Evolutionary conservation across 108 stramenopile species (phyloP).

Genomic region (Parietichytrium sp.): DNA sequence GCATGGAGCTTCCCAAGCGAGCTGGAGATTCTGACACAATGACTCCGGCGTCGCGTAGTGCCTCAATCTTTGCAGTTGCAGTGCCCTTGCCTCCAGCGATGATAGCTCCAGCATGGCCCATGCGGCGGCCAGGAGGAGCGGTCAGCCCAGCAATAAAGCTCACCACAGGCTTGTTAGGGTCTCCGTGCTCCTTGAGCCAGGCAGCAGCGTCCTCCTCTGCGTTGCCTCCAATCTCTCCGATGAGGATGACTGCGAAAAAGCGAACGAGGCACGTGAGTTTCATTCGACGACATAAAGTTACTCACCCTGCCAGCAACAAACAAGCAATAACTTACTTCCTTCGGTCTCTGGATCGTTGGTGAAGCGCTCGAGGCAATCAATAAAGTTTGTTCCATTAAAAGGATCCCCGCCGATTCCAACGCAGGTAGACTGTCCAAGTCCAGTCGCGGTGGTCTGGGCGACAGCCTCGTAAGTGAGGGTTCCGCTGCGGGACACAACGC

Average conservation of each 20-base stretch:
- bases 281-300: neutral
- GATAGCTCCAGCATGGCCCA: conserved; percentile 99
- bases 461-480: conserved; percentile 98
- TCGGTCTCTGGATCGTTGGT: conserved; percentile 96
- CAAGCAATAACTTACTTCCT: conserved; percentile 45
- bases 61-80: conserved; percentile 89
- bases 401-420: conserved; percentile 99
- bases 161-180: conserved; percentile 97
- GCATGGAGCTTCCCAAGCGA: conserved; percentile 88
- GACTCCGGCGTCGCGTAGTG: conserved; percentile 87
- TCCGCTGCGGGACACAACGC: conserved; percentile 90
- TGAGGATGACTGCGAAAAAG: conserved; percentile 88
- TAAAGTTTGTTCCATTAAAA: conserved; percentile 98
- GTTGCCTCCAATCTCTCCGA: conserved; percentile 96
- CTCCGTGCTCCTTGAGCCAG: conserved; percentile 90
- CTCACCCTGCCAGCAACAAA: neutral
- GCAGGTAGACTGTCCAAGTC: conserved; percentile 92
- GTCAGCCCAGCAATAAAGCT: conserved; percentile 98
- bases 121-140: conserved; percentile 96
- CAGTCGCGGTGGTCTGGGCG: conserved; percentile 89
- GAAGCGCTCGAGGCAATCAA: conserved; percentile 94
- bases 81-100: conserved; percentile 95
- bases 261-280: neutral
- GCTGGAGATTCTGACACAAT: conserved; percentile 87
- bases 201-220: conserved; percentile 98